Conservation (phyloP, 805 yeast genomes). For the Cyberlindnera maritima region DNA sequence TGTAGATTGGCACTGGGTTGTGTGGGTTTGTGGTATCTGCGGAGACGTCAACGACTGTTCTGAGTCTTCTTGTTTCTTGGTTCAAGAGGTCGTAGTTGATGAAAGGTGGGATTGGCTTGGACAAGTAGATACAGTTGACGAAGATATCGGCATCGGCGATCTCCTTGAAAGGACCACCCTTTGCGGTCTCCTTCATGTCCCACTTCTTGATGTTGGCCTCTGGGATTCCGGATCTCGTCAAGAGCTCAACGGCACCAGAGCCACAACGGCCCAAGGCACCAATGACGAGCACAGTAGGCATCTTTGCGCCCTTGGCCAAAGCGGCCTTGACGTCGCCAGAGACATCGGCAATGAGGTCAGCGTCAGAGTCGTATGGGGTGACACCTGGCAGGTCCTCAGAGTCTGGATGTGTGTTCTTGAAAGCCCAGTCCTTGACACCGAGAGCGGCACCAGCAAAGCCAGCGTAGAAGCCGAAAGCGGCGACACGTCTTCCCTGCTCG, state of each 20-base stretch:
- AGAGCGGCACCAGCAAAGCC: conserved; percentile 99
- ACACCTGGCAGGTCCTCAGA: conserved; percentile 74
- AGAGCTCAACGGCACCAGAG: conserved; percentile 88
- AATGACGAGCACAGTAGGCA: conserved; percentile 81
- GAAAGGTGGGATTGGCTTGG: conserved; percentile 92
- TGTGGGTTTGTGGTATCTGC: conserved; percentile 99
- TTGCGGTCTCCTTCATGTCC: conserved; percentile 96
- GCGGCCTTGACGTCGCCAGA: conserved; percentile 57
- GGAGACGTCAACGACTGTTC: conserved; percentile 94
- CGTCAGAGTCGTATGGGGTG: conserved; percentile 79
- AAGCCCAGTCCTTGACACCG: conserved; percentile 92
- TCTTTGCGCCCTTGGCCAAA: conserved; percentile 54
- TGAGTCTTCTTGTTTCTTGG: conserved; percentile 64
- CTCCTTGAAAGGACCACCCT: conserved; percentile 96
- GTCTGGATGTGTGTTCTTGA: conserved; percentile 73
- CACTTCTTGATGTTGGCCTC: conserved; percentile 80
- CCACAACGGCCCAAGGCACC: conserved; percentile 99
- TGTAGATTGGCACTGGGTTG: conserved; percentile 95
- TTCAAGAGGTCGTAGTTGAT: conserved; percentile 68
- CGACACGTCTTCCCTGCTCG: conserved; percentile 96
- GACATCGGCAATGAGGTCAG: conserved; percentile 69
- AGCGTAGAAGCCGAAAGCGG: conserved; percentile 99
- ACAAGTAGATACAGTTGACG: conserved; percentile 92
- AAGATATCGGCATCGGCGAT: conserved; percentile 85
- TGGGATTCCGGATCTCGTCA: conserved; percentile 83